Percentiles rank a stretch among this genome's conserved stretches.
Evolutionary conservation across 371 early-diverging fungal genomes (phyloP).

Genomic region (Haplosporangium sp.): DNA sequence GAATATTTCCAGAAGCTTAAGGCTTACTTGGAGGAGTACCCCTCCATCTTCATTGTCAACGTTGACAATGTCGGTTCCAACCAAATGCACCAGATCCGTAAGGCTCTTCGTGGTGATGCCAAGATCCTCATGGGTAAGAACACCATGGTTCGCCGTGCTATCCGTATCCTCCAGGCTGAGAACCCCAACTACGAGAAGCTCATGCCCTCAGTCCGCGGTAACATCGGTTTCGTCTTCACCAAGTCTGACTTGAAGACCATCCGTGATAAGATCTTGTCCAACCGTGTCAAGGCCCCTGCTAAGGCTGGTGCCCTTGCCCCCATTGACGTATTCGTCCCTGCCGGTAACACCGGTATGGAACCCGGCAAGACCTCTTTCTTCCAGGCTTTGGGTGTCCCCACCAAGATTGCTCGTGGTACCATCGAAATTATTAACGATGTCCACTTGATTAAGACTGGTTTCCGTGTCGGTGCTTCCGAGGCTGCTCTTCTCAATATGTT

Average conservation of each 20-base stretch:
- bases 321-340: slow-evolving; percentile 95
- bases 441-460: slow-evolving; percentile 90
- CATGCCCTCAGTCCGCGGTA: slow-evolving; percentile 90
- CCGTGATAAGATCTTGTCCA: slow-evolving; percentile 91
- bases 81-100: slow-evolving; percentile 99
- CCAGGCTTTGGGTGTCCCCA: slow-evolving; percentile 99
- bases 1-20: slow-evolving; percentile 78
- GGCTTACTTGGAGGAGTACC: slow-evolving; percentile 77
- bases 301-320: slow-evolving; percentile 99
- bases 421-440: slow-evolving; percentile 99
- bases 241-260: slow-evolving; percentile 95
- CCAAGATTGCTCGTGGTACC: slow-evolving; percentile 99
- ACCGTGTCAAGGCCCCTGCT: slow-evolving; percentile 99
- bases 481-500: slow-evolving; percentile 99
- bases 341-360: slow-evolving; percentile 99
- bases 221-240: slow-evolving; percentile 99
- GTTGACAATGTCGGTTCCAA: slow-evolving; percentile 99
- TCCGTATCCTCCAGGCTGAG: slow-evolving; percentile 83
- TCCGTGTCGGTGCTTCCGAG: slow-evolving; percentile 99
- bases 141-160: slow-evolving; percentile 99
- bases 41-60: slow-evolving; percentile 98
- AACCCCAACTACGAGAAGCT: slow-evolving; percentile 93
- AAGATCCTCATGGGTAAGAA: slow-evolving; percentile 99
- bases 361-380: slow-evolving; percentile 99
- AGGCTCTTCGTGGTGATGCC: slow-evolving; percentile 91